Evolutionary conservation across 2,329 filamentous ascomycete species (phyloP).

Genomic region (Hypoxylon sp.): DNA sequence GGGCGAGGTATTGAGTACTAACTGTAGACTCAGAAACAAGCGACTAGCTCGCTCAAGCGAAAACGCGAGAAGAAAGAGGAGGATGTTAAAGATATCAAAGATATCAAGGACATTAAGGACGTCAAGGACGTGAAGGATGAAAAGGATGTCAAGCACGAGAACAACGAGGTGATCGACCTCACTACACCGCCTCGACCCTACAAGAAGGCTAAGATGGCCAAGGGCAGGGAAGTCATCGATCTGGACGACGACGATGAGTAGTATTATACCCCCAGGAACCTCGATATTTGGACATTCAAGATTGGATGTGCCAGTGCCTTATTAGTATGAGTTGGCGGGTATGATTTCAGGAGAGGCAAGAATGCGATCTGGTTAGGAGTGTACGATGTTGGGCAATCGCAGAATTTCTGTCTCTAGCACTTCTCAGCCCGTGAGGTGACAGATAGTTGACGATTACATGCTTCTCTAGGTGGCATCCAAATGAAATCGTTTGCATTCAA

Average conservation of each 20-base stretch:
- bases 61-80: background rate
- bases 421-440: no score
- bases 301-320: no score
- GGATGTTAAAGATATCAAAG: background rate
- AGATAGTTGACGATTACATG: background rate
- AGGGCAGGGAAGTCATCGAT: background rate
- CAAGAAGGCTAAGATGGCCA: background rate
- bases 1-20: background rate
- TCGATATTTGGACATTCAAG: background rate
- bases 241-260: background rate
- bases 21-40: background rate
- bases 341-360: background rate
- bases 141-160: background rate
- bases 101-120: background rate
- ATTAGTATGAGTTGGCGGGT: background rate
- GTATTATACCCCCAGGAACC: background rate
- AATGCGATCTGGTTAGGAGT: background rate
- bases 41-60: background rate
- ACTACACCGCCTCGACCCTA: background rate
- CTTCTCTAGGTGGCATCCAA: background rate
- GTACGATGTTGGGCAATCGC: background rate
- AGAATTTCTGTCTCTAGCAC: background rate
- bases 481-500: background rate
- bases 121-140: background rate
- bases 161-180: background rate